Percentiles rank a stretch among this genome's conserved stretches.
Evolutionary conservation across 164 flowering plant genomes (phyloP).

Genomic region (Brasenia schreberi): DNA sequence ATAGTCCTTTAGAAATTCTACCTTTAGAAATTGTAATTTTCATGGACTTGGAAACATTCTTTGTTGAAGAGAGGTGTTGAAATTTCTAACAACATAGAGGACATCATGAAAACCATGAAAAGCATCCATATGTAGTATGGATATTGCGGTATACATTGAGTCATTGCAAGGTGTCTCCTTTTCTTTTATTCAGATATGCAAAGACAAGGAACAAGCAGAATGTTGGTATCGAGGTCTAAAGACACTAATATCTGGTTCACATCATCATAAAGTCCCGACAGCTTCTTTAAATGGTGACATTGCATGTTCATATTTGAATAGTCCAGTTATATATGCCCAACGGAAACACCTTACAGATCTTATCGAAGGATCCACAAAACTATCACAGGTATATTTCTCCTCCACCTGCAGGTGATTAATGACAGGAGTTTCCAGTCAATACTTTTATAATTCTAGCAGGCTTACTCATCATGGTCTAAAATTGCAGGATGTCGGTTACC

Average conservation of each 20-base stretch:
- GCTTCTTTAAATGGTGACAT: conserved; percentile 17
- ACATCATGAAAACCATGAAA: not conserved
- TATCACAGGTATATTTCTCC: conserved; percentile 26
- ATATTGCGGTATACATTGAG: not conserved
- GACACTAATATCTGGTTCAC: conserved; percentile 33
- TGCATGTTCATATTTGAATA: conserved; percentile 37
- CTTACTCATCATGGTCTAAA: not conserved
- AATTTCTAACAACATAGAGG: not conserved
- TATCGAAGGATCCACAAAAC: conserved; percentile 19
- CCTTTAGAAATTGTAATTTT: not conserved
- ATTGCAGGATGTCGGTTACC: not conserved
- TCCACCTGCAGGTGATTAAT: not conserved
- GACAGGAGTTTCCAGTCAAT: not conserved
- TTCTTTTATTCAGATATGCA: conserved; percentile 35
- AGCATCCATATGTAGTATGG: not conserved
- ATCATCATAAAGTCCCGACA: conserved; percentile 9
- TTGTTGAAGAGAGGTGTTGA: not conserved
- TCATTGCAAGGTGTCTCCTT: not conserved
- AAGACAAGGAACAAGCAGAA: conserved; percentile 56
- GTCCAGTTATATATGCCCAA: conserved; percentile 42
- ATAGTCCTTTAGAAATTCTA: not conserved
- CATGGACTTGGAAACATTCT: not conserved
- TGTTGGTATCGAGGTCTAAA: conserved; percentile 47
- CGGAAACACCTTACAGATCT: conserved; percentile 47
- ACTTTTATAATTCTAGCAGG: not conserved